Conservation (phyloP, 352 stramenopile species). For the Phytophthora citricola region DNA sequence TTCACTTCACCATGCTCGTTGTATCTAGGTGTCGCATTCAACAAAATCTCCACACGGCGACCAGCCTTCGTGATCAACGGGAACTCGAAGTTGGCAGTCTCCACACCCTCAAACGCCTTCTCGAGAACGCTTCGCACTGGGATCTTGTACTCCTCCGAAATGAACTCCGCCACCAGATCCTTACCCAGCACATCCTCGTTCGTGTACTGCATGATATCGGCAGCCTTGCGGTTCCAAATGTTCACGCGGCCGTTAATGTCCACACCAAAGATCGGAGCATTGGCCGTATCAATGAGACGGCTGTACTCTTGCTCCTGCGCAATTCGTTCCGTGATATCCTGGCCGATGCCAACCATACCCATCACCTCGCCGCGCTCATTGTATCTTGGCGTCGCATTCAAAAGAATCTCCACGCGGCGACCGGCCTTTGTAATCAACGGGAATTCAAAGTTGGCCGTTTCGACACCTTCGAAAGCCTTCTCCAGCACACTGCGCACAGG, state of each 20-base stretch:
- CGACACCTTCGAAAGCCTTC: constrained; percentile 24
- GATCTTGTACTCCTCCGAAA: constrained; percentile 51
- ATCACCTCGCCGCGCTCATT: constrained; percentile 82
- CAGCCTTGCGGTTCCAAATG: constrained; percentile 67
- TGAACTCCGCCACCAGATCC: constrained; percentile 55
- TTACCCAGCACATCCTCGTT: constrained; percentile 19
- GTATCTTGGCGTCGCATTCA: constrained; percentile 74
- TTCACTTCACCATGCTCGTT: constrained; percentile 2
- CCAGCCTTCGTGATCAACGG: constrained; percentile 52
- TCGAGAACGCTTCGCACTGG: constrained; percentile 42
- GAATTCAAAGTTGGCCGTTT: constrained; percentile 14
- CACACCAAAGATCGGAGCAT: constrained; percentile 73
- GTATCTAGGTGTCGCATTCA: constrained; percentile 18
- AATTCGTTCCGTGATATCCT: constrained; percentile 83
- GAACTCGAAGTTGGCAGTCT: constrained; percentile 75
- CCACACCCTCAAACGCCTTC: constrained; percentile 52
- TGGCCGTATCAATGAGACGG: constrained; percentile 70
- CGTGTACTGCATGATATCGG: constrained; percentile 1
- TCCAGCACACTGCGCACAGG: constrained; percentile 12
- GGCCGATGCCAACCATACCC: constrained; percentile 86
- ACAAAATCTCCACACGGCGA: constrained; percentile 41
- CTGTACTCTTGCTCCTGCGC: constrained; percentile 77
- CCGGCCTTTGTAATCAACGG: constrained; percentile 65
- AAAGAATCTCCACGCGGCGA: constrained; percentile 68
- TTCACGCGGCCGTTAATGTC: constrained; percentile 47